Percentiles rank a stretch among this genome's conserved stretches.
Conservation (phyloP, 495 filamentous ascomycete genomes). For the Halenospora varia region DNA sequence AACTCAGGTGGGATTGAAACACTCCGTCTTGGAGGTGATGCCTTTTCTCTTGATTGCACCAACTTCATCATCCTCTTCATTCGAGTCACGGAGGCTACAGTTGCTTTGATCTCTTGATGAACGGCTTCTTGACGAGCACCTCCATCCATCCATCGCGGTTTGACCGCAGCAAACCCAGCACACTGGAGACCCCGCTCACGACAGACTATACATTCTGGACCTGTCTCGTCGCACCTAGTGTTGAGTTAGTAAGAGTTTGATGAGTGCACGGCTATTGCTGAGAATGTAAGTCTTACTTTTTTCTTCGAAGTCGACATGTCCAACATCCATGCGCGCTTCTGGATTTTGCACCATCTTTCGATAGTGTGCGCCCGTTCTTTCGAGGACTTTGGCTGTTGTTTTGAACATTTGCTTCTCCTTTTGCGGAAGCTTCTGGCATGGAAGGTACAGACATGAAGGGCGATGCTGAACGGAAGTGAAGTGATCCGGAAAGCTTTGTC, state of each 20-base stretch:
- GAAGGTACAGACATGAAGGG: not conserved
- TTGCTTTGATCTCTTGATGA: slow-evolving; percentile 2
- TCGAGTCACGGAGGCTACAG: slow-evolving; percentile 1
- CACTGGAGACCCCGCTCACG: not conserved
- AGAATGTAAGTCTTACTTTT: too few relatives aligned
- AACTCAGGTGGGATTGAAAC: not conserved
- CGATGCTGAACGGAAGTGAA: not conserved
- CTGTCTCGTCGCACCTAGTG: not conserved
- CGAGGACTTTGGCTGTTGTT: not conserved
- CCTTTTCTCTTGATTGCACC: not conserved
- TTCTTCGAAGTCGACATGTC: slow-evolving; percentile 1
- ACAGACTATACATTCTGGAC: not conserved
- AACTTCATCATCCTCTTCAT: slow-evolving; percentile 5
- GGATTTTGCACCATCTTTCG: not conserved
- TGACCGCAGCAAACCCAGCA: not conserved
- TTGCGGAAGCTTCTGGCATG: not conserved
- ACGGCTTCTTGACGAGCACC: not conserved
- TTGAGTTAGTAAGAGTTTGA: too few relatives aligned
- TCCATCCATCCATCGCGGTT: slow-evolving; percentile 2
- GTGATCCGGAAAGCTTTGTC: not conserved
- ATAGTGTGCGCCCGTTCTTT: not conserved
- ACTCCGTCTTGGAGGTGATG: not conserved
- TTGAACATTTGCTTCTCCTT: too few relatives aligned
- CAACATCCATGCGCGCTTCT: not conserved
- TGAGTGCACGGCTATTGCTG: too few relatives aligned